A percentile compares a stretch with the other conserved stretches of the same genome.
phyloP scores from a whole-genome alignment of 495 filamentous ascomycete species.

The Gamarada debralockiae region DNA sequence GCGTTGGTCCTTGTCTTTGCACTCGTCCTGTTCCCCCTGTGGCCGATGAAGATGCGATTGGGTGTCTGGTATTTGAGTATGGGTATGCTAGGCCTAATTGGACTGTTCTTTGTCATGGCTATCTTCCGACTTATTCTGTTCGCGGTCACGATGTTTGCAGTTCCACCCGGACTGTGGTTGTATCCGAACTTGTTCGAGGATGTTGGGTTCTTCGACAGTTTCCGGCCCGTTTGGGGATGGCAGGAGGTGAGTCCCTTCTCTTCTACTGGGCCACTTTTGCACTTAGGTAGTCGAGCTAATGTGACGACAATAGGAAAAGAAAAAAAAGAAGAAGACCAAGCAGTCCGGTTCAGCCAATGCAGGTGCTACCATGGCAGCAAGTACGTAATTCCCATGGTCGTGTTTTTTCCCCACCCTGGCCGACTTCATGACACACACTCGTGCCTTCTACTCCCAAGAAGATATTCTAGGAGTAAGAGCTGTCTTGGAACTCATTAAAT shows the following conservation, averaged over 20 bases:
- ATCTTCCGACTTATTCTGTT: slow-evolving; percentile 97
- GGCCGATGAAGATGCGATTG: slow-evolving; percentile 85
- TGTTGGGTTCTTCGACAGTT: slow-evolving; percentile 96
- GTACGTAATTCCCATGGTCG: too few species aligned
- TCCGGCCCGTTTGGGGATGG: slow-evolving; percentile 96
- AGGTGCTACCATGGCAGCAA: slow-evolving; percentile 37
- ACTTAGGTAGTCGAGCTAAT: slow-evolving; percentile 6
- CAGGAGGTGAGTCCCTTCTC: slow-evolving; percentile 67
- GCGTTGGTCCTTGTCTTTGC: slow-evolving; percentile 79
- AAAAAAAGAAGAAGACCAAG: slow-evolving; percentile 55
- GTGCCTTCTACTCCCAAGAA: too few species aligned
- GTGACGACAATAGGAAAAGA: slow-evolving; percentile 46
- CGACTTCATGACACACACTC: too few species aligned
- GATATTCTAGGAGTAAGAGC: too few species aligned
- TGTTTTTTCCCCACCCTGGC: too few species aligned
- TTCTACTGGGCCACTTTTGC: not conserved
- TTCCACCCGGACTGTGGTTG: slow-evolving; percentile 88
- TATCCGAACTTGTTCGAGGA: slow-evolving; percentile 99
- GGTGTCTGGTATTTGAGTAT: slow-evolving; percentile 98
- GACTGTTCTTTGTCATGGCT: slow-evolving; percentile 95
- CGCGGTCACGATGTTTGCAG: slow-evolving; percentile 80
- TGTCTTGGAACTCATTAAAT: too few species aligned
- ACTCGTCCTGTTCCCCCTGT: slow-evolving; percentile 92
- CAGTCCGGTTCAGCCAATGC: slow-evolving; percentile 34
- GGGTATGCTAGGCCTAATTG: slow-evolving; percentile 86